A percentile compares a stretch with the other conserved stretches of the same genome.
phyloP scores from a whole-genome alignment of 2,329 filamentous ascomycete genomes.

The Alternaria alternata region DNA sequence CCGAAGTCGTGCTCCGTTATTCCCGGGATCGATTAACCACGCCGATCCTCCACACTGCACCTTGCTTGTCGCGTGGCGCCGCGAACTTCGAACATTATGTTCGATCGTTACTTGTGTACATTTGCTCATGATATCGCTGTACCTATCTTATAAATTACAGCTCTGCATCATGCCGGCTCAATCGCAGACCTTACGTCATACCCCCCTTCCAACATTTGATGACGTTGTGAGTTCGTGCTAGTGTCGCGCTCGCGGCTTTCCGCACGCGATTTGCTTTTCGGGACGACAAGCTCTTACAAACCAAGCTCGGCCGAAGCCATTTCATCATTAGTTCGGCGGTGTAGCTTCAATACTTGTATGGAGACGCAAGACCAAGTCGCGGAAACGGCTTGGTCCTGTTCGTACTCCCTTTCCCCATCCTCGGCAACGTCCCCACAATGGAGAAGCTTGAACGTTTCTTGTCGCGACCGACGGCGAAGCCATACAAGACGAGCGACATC shows the following conservation, averaged over 20 bases:
- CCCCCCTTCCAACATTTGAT: background rate
- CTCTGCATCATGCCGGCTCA: background rate
- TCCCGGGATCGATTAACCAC: background rate
- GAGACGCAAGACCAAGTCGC: background rate
- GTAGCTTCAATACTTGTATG: background rate
- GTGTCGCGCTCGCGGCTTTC: background rate
- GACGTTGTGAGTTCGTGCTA: background rate
- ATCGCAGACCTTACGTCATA: background rate
- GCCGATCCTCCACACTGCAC: background rate
- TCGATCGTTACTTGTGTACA: background rate
- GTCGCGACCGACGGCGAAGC: constrained; percentile 1
- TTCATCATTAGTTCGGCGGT: no score
- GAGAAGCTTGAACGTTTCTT: background rate
- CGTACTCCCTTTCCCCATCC: background rate
- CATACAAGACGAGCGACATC: background rate
- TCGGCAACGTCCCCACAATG: background rate
- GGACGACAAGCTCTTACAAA: no score
- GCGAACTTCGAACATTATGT: background rate
- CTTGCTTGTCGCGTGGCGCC: background rate
- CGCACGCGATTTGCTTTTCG: background rate
- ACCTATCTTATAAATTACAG: background rate
- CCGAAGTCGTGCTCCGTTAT: background rate
- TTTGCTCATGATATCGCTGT: background rate
- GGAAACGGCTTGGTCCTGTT: no score
- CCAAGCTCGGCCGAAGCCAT: no score